Conservation (phyloP, 805 yeast species). For the Candida orba region DNA sequence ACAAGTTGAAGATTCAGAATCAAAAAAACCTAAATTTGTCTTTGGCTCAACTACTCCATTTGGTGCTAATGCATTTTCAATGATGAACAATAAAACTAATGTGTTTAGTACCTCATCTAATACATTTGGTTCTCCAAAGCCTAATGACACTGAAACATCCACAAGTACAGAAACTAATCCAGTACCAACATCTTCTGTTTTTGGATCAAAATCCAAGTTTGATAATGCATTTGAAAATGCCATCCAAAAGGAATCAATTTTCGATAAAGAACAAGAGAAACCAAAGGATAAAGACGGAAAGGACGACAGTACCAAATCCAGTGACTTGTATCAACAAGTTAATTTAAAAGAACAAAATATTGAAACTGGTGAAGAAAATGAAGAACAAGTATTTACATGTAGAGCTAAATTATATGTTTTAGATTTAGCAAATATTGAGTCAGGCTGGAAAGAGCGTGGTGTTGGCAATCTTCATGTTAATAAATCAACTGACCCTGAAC, state of each 20-base stretch:
- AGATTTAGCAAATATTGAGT: constrained; percentile 53
- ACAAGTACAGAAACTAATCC: constrained; percentile 4
- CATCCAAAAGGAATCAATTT: constrained; percentile 46
- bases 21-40: constrained; percentile 37
- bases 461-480: constrained; percentile 83
- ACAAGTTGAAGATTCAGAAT: background rate
- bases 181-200: constrained; percentile 20
- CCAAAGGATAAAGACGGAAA: constrained; percentile 6
- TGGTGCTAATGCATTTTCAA: constrained; percentile 34
- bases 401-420: constrained; percentile 75
- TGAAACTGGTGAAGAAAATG: constrained; percentile 89
- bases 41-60: constrained; percentile 50
- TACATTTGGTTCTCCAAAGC: background rate
- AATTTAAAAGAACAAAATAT: constrained; percentile 53
- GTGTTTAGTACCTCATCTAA: constrained; percentile 29
- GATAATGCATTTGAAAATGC: constrained; percentile 51
- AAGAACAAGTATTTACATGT: constrained; percentile 56
- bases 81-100: constrained; percentile 24
- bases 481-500: constrained; percentile 20
- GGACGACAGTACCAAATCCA: constrained; percentile 14
- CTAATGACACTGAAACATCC: background rate
- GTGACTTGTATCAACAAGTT: constrained; percentile 45
- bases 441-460: constrained; percentile 96
- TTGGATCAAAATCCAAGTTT: constrained; percentile 41
- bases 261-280: constrained; percentile 33